Conservation (phyloP, 129 eudicot species). For the Heracleum sosnowskyi region DNA sequence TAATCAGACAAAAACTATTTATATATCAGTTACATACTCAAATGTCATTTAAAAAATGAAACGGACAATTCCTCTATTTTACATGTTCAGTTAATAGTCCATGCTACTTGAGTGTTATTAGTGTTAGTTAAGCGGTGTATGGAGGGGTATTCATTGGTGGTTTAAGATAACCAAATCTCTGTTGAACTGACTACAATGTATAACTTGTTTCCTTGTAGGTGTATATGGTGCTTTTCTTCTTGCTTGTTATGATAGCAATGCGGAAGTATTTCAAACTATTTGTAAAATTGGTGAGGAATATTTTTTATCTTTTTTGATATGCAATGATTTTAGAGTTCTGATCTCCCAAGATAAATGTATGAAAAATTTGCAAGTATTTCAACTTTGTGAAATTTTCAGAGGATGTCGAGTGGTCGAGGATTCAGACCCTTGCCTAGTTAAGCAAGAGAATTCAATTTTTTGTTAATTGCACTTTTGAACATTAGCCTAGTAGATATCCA, state of each 20-base stretch:
- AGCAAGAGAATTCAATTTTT: not conserved
- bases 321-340: not conserved
- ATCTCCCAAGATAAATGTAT: not conserved
- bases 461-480: not conserved
- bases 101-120: not conserved
- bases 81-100: not conserved
- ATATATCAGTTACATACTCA: not conserved
- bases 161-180: no score
- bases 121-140: not conserved
- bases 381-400: not conserved
- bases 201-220: conserved; percentile 28
- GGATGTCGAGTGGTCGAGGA: not conserved
- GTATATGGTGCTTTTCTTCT: conserved; percentile 88
- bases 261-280: conserved; percentile 83
- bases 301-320: not conserved
- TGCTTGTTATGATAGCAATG: conserved; percentile 79
- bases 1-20: conserved; percentile 8
- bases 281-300: conserved; percentile 67
- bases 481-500: not conserved
- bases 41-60: not conserved
- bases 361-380: not conserved
- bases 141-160: not conserved
- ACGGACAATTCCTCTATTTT: not conserved
- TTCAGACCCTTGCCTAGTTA: not conserved
- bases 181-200: not conserved